Base-by-base conservation (phyloP, 176 grass and related monocot genomes). In the Hordeum vulgare region DNA sequence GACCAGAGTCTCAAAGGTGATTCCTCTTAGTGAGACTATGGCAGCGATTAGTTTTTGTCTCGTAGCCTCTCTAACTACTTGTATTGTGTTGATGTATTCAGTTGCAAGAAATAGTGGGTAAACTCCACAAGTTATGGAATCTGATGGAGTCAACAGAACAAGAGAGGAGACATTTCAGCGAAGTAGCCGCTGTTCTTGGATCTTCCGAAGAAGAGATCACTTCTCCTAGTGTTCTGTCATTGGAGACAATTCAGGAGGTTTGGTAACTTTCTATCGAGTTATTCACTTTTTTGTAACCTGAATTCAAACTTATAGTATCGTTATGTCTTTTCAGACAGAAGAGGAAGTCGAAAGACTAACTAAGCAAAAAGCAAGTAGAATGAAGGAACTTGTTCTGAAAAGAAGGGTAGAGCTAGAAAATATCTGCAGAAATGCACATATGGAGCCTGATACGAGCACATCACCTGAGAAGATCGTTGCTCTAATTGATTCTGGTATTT, bases 361-460 rank as follows among this genome's bases (percentile, higher is more conserved):
- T 71, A 88, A 85, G 76, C 87, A 89, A 57, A 99, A 96, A 80
- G 76, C 93, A 56, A 90, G 87, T 81, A 89, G 93, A 91, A 99
- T 99, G 93, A 99, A 99, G 83, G 96, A 99, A 61, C 89, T 99
- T 89, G 93, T 96, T 82, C 83, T 96, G 31, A 99, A 94, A 87
- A 99, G 77, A 87, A 94, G 96, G 81, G 79, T 86, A 71, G 96
- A 96, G 69, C 87, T 99, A 65, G 96, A 99, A 92, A 90, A 73
- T n/a, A 92, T 99, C 80, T 99, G 96, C 76, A 89, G 41, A 89
- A 87, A 59, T 71, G 87, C 93, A 45, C 89, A 99, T 81, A 92
- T 94, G 54, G 85, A 94, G 64, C 93, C 91, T 61, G 91, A 99
- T 87, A 89, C 87, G 42, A 99, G 83, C 83, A 96, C 93, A 39